Percentiles rank a stretch among this genome's conserved stretches.
phyloP scores from a whole-genome alignment of 2,329 filamentous ascomycete species.

The Talaromyces albobiverticillius region DNA sequence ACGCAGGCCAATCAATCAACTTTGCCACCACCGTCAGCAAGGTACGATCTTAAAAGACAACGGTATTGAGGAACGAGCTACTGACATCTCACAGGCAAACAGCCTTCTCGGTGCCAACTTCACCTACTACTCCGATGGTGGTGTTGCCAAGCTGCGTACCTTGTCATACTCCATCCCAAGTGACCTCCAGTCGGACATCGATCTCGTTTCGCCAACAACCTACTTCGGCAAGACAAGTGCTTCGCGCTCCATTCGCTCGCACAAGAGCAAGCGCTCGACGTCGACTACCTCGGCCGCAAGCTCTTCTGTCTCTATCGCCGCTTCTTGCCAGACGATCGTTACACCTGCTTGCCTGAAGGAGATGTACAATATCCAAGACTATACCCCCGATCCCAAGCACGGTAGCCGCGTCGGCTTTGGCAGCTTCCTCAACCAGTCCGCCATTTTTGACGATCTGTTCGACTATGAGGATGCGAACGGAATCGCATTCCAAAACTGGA shows the following conservation, averaged over 20 bases:
- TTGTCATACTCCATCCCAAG: constrained; percentile 41
- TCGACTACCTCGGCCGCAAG: background rate
- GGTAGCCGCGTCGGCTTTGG: constrained; percentile 52
- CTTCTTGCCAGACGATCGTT: constrained; percentile 32
- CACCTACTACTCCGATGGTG: constrained; percentile 42
- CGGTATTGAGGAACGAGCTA: background rate
- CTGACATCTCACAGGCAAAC: constrained; percentile 27
- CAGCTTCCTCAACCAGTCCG: constrained; percentile 52
- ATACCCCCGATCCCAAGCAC: constrained; percentile 42
- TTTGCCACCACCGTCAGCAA: constrained; percentile 40
- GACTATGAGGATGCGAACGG: constrained; percentile 38
- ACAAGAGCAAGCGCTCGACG: constrained; percentile 12
- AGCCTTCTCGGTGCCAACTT: constrained; percentile 50
- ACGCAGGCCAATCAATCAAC: constrained; percentile 43
- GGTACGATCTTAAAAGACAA: constrained; percentile 12
- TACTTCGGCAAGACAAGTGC: constrained; percentile 44
- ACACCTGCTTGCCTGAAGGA: constrained; percentile 49
- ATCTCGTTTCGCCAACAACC: constrained; percentile 52
- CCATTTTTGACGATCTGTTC: constrained; percentile 47
- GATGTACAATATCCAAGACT: constrained; percentile 50
- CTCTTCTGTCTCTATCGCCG: constrained; percentile 22
- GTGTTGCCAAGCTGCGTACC: constrained; percentile 42
- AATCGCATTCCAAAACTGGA: constrained; percentile 53
- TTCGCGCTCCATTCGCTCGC: constrained; percentile 2
- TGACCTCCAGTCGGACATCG: constrained; percentile 38